Evolutionary conservation across 345 rosid genomes (phyloP).

Genomic region (Camelina neglecta): DNA sequence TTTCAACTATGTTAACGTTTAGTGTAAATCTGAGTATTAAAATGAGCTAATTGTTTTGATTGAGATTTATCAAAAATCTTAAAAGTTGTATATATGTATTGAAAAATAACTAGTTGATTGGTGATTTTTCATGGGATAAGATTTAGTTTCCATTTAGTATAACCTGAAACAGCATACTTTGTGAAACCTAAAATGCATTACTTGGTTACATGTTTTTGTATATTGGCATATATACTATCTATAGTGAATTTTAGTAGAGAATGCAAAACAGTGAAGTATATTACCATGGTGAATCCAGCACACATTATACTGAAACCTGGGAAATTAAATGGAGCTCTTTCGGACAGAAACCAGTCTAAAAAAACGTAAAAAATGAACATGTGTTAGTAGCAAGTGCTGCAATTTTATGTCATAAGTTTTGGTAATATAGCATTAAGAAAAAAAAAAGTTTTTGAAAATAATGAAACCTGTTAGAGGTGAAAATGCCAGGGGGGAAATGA

Average conservation of each 20-base stretch:
- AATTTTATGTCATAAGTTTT: neutral
- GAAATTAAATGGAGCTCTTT: constrained; percentile 74
- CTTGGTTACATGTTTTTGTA: neutral
- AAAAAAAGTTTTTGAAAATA: neutral
- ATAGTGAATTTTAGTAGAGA: neutral
- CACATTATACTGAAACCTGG: constrained; percentile 96
- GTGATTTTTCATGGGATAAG: neutral
- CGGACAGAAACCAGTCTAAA: constrained; percentile 86
- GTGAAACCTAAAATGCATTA: neutral
- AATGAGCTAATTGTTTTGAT: neutral
- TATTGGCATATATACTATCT: neutral
- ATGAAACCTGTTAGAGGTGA: constrained; percentile 85
- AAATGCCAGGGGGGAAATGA: constrained; percentile 74
- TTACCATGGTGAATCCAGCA: constrained; percentile 67
- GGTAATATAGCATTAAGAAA: neutral
- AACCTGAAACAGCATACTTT: neutral
- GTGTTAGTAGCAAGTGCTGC: constrained; percentile 9
- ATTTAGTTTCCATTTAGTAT: neutral
- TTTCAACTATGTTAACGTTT: neutral
- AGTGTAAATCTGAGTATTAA: neutral
- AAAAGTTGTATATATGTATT: neutral
- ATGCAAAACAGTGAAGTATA: constrained; percentile 1
- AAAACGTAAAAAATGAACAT: constrained; percentile 2
- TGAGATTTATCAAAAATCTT: neutral
- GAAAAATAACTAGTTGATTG: no score